These are phyloP conservation scores for Rhizopogon vinicolor DNA, from an alignment of 768 basidiomycete genomes.

Conservation along the genomic window DNA sequence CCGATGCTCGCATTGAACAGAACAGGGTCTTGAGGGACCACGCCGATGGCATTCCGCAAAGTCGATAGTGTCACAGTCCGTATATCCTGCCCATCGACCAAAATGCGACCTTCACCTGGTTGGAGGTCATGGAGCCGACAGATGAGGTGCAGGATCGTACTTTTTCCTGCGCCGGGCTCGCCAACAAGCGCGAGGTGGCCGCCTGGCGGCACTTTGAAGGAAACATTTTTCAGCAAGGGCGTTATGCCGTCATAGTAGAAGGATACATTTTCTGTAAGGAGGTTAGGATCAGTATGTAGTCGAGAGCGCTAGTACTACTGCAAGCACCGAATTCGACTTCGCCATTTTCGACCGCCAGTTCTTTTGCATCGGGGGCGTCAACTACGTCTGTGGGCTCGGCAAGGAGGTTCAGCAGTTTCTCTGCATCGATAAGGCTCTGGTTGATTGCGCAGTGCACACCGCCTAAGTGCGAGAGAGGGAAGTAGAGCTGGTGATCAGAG, in stretches of 20 bases:
- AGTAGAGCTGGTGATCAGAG: neutral
- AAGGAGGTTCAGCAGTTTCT: constrained; percentile 76
- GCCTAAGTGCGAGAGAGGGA: constrained; percentile 15
- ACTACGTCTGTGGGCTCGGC: constrained; percentile 81
- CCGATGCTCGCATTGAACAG: constrained; percentile 67
- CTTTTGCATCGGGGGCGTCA: constrained; percentile 75
- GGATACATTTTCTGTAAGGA: constrained; percentile 63
- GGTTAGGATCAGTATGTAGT: neutral
- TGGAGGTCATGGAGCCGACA: constrained; percentile 91
- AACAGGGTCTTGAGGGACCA: constrained; percentile 60
- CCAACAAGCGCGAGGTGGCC: constrained; percentile 88
- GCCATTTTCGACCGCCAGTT: constrained; percentile 62
- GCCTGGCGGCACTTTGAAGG: constrained; percentile 84
- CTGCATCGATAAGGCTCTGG: constrained; percentile 78
- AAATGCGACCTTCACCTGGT: constrained; percentile 72
- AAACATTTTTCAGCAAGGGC: constrained; percentile 55
- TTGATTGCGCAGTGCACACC: constrained; percentile 75
- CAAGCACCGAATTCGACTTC: constrained; percentile 75
- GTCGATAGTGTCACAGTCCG: constrained; percentile 81
- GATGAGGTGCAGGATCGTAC: constrained; percentile 76
- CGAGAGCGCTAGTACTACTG: no score
- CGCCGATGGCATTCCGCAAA: constrained; percentile 77
- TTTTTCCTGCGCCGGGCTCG: constrained; percentile 78
- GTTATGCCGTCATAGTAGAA: constrained; percentile 80
- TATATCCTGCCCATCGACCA: constrained; percentile 85